Conservation (phyloP, 768 basidiomycete species). For the Xerocomellus chrysenteron region DNA sequence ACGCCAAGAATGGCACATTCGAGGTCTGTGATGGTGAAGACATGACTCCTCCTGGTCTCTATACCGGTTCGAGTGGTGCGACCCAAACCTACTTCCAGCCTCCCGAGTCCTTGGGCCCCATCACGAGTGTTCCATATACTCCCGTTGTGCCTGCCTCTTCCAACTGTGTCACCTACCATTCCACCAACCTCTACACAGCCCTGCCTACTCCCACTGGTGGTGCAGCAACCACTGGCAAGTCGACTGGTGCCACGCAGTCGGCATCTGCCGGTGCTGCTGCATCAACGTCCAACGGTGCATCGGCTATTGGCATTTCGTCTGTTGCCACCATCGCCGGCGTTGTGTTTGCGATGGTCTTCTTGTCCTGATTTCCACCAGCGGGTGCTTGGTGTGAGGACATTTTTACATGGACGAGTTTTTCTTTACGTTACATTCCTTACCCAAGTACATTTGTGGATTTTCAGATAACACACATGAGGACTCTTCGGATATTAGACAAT, state of each 20-base stretch:
- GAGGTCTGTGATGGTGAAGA: conserved; percentile 66
- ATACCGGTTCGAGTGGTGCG: conserved; percentile 37
- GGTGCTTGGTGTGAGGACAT: neutral
- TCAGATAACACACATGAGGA: neutral
- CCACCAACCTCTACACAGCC: conserved; percentile 36
- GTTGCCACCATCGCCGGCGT: conserved; percentile 33
- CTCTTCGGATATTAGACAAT: neutral
- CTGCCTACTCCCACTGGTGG: conserved; percentile 13
- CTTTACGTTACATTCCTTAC: neutral
- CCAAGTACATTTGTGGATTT: neutral
- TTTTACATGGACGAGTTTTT: neutral
- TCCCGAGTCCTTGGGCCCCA: conserved; percentile 45
- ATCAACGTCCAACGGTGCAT: conserved; percentile 17
- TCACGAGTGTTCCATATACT: conserved; percentile 44
- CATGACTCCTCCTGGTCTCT: conserved; percentile 58
- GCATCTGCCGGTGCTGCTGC: conserved; percentile 17
- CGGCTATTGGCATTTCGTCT: conserved; percentile 28
- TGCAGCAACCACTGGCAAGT: neutral
- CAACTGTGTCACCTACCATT: conserved; percentile 41
- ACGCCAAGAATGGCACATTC: conserved; percentile 57
- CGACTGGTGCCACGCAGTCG: conserved; percentile 14
- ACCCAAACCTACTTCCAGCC: conserved; percentile 48
- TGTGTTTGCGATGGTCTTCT: conserved; percentile 35
- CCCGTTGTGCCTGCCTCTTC: conserved; percentile 41
- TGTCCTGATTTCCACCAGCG: conserved; percentile 23